Evolutionary conservation across 1,284 basidiomycete genomes (phyloP).

Genomic region (Irpex sp.): DNA sequence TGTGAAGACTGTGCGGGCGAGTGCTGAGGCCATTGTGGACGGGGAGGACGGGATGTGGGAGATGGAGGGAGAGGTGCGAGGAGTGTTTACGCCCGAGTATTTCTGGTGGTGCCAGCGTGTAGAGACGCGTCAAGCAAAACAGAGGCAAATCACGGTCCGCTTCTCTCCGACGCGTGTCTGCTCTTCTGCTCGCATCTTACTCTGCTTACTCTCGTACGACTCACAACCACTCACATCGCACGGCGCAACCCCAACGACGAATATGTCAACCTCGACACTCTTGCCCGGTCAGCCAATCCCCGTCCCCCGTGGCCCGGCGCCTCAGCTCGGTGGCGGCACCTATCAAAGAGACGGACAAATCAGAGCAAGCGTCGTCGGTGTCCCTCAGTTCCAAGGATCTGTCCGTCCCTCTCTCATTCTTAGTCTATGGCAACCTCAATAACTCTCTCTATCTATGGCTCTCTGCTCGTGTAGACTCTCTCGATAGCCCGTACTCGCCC

Average conservation of each 20-base stretch:
- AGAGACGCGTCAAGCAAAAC: conserved; percentile 31
- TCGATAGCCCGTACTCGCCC: conserved; percentile 59
- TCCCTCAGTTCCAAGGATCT: conserved; percentile 59
- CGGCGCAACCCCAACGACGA: not conserved
- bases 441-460: conserved; percentile 16
- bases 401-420: conserved; percentile 45
- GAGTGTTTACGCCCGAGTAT: conserved; percentile 14
- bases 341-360: conserved; percentile 66
- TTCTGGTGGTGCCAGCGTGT: conserved; percentile 13
- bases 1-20: conserved; percentile 61
- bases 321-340: conserved; percentile 65
- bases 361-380: conserved; percentile 73
- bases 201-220: not conserved
- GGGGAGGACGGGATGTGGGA: conserved; percentile 11
- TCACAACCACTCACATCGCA: not conserved
- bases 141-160: conserved; percentile 24
- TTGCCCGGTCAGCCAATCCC: conserved; percentile 84
- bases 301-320: conserved; percentile 51
- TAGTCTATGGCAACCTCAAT: conserved; percentile 21
- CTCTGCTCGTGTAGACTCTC: conserved; percentile 43
- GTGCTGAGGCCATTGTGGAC: conserved; percentile 50
- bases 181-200: not conserved
- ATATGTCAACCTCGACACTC: conserved; percentile 43
- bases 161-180: conserved; percentile 11
- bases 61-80: conserved; percentile 12